phyloP scores from a whole-genome alignment of 495 filamentous ascomycete species.

The Tirmania nivea region DNA sequence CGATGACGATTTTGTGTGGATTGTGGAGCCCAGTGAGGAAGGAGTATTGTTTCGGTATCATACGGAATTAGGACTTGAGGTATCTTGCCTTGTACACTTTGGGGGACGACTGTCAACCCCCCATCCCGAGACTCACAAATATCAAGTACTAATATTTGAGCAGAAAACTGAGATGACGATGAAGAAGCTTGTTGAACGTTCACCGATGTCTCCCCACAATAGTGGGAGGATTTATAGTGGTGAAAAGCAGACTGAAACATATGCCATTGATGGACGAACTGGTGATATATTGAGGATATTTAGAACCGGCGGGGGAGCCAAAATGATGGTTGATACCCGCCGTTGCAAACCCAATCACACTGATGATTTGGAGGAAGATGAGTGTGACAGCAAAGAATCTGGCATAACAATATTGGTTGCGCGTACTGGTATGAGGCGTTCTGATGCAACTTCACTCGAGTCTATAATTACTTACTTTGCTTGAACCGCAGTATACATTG shows the following conservation, averaged over 20 bases:
- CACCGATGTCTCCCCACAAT: constrained; percentile 24
- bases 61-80: constrained; percentile 26
- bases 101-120: no score
- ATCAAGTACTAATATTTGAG: not conserved
- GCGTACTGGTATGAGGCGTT: constrained; percentile 16
- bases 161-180: constrained; percentile 25
- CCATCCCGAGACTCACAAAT: no score
- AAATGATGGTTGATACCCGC: constrained; percentile 29
- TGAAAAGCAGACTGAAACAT: constrained; percentile 70
- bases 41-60: constrained; percentile 78
- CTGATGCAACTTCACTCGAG: not conserved
- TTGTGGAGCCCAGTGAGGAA: constrained; percentile 77
- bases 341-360: constrained; percentile 35
- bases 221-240: constrained; percentile 56
- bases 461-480: constrained; percentile 1
- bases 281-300: constrained; percentile 51
- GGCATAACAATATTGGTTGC: constrained; percentile 19
- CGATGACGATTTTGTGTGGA: constrained; percentile 80
- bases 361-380: constrained; percentile 37
- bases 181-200: constrained; percentile 43
- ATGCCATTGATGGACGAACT: constrained; percentile 67
- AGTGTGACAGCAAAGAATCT: constrained; percentile 36
- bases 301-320: constrained; percentile 28
- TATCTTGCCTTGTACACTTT: constrained; percentile 22
- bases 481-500: constrained; percentile 50